A percentile compares a stretch with the other conserved stretches of the same genome.
Evolutionary conservation across 2,329 filamentous ascomycete genomes (phyloP).

Genomic region (Talaromyces amestolkiae): DNA sequence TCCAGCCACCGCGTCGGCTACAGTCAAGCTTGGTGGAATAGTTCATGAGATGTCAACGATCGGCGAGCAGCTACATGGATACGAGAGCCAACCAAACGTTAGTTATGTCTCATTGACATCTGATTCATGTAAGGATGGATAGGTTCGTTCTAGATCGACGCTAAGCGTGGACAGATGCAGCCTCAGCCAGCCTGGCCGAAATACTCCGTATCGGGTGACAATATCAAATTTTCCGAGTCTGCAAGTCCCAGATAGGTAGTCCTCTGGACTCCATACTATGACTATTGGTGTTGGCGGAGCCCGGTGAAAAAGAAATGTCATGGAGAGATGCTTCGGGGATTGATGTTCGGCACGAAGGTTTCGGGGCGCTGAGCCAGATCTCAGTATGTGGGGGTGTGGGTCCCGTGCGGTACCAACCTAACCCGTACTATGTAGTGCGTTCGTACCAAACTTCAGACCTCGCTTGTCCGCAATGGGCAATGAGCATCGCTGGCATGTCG

Average conservation of each 20-base stretch:
- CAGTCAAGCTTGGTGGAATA: background rate
- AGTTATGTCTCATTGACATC: background rate
- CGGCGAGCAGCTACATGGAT: background rate
- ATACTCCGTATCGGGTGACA: too few species aligned
- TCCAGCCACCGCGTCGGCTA: background rate
- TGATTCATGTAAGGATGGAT: constrained; percentile 7
- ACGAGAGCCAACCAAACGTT: background rate
- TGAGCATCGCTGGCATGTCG: background rate
- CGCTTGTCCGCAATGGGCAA: background rate
- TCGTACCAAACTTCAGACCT: background rate
- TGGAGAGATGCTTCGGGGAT: background rate
- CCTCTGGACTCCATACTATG: background rate
- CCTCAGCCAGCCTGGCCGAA: background rate
- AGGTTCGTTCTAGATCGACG: constrained; percentile 1
- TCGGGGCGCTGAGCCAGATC: background rate
- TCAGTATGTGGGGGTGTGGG: background rate
- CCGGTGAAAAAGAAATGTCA: background rate
- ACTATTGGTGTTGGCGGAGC: background rate
- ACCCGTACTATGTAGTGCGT: too few species aligned
- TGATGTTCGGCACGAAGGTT: background rate
- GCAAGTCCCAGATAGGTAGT: background rate
- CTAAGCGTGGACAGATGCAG: background rate
- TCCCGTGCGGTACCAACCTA: background rate
- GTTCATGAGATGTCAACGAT: constrained; percentile 4
- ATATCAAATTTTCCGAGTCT: background rate